Conservation (phyloP, 768 basidiomycete species). For the Leccinum uliginosum region DNA sequence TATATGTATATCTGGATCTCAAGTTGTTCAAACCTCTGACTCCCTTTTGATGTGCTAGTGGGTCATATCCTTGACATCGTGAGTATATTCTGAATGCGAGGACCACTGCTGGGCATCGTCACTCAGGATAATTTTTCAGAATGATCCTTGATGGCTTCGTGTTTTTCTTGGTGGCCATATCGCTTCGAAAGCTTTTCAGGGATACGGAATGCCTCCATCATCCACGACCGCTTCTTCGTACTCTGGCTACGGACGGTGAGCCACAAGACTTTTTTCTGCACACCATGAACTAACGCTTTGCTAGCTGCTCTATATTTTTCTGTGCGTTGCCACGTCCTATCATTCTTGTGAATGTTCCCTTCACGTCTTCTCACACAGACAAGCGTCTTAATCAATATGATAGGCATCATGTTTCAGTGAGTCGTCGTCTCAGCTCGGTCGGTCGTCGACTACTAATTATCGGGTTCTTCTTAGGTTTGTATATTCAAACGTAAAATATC, state of each 20-base stretch:
- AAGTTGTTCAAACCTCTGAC: background rate
- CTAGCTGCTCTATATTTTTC: background rate
- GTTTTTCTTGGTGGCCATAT: background rate
- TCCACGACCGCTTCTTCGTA: background rate
- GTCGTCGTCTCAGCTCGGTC: background rate
- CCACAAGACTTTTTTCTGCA: background rate
- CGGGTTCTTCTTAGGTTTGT: background rate
- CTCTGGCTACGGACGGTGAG: slow-evolving; percentile 11
- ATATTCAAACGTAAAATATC: background rate
- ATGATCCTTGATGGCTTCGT: background rate
- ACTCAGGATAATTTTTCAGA: background rate
- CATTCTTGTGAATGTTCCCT: background rate
- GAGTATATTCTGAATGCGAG: no score
- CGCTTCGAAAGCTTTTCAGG: slow-evolving; percentile 1
- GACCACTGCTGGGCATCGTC: no score
- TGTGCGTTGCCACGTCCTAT: background rate
- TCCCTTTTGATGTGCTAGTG: background rate
- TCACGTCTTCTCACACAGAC: background rate
- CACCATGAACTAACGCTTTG: background rate
- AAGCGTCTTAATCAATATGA: background rate
- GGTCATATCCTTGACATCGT: background rate
- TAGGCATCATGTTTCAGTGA: slow-evolving; percentile 3
- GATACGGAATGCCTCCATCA: background rate
- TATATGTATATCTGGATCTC: no score
- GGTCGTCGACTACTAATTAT: background rate